Percentiles rank a stretch among this genome's conserved stretches.
These are phyloP conservation scores for Arabis hirsuta DNA, from an alignment of 345 rosid species.

Conservation along the genomic window DNA sequence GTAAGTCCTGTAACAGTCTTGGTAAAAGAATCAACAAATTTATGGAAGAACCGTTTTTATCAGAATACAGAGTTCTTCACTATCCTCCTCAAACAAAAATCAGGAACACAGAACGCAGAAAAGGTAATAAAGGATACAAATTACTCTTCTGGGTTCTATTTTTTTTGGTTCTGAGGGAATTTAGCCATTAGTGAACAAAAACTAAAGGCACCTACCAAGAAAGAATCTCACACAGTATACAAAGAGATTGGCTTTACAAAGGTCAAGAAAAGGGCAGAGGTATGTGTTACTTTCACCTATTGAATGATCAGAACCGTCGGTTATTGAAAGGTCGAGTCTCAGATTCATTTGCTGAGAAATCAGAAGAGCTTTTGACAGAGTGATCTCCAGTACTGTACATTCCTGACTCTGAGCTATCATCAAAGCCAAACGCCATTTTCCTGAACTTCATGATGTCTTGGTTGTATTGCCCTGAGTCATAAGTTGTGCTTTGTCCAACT, in stretches of 20 bases:
- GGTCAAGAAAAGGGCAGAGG: slow-evolving; percentile 31
- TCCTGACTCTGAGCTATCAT: slow-evolving; percentile 54
- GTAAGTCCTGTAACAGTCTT: slow-evolving; percentile 9
- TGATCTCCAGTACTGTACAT: slow-evolving; percentile 53
- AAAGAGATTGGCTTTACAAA: slow-evolving; percentile 31
- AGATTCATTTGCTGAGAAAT: slow-evolving; percentile 48
- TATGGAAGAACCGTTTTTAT: slow-evolving; percentile 25
- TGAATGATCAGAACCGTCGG: slow-evolving; percentile 28
- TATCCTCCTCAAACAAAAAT: slow-evolving; percentile 35
- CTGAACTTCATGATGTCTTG: slow-evolving; percentile 76
- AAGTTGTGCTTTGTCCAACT: slow-evolving; percentile 79
- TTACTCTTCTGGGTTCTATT: slow-evolving; percentile 31
- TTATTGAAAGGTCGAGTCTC: slow-evolving; percentile 44
- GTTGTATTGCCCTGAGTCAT: slow-evolving; percentile 81
- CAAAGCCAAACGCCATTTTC: slow-evolving; percentile 64
- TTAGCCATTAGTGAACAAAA: slow-evolving; percentile 34
- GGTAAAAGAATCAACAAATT: slow-evolving; percentile 32
- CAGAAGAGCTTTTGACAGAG: slow-evolving; percentile 46
- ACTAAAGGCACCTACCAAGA: slow-evolving; percentile 40
- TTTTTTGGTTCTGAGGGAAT: neutral
- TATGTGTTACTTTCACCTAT: slow-evolving; percentile 33
- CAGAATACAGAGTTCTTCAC: slow-evolving; percentile 34
- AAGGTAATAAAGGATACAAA: slow-evolving; percentile 16
- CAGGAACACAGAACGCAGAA: slow-evolving; percentile 13
- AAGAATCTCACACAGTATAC: slow-evolving; percentile 31